Base-by-base conservation (phyloP, 345 rosid genomes). In the Geranium brycei region DNA sequence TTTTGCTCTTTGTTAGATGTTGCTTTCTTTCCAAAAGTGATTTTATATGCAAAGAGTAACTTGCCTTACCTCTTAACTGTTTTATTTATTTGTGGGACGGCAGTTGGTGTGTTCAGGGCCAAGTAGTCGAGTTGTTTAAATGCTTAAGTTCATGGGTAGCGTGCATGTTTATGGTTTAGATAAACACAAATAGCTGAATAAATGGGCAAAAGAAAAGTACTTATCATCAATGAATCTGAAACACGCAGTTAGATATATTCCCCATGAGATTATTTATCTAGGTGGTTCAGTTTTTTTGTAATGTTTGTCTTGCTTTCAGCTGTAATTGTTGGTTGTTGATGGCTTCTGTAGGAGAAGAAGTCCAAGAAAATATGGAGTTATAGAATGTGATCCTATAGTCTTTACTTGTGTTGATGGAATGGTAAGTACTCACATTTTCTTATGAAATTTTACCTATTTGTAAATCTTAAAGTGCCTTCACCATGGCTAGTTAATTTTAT, bases 321-420 rank as follows among this genome's bases (percentile, higher is more conserved):
- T 57, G 6, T 57, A 57, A 57, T 57, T 57, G 7, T n/a, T 31
- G 5, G 7, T 66, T 3, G 15, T 58, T 32, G 14, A 19, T 61
- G 66, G 66, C 70, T 62, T 38, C 67, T 77, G 75, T 64, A 92
- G 98, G 82, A 81, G 76, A 68, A 89, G 80, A 75, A 40, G 77
- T 61, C 69, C 71, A 69, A 87, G 82, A 78, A 83, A 83, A 62
- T 89, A 87, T 62, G 96, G 95, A 31, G 92, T 87, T 64, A 82
- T 89, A 73, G 96, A 89, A 76, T 92, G 93, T 58, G 91, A 92
- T 76, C 80, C 91, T 17, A 82, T 87, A 19, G 64, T 92, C 70
- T 88, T 86, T 62, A 72, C 76, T 55, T 91, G 90, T 63, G 86
- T 89, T 60, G 96, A 89, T 62, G 79, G 71, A 79, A 83, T 86